Evolutionary conservation across 441 rosid species (phyloP).

Genomic region (Lepidium campestre): DNA sequence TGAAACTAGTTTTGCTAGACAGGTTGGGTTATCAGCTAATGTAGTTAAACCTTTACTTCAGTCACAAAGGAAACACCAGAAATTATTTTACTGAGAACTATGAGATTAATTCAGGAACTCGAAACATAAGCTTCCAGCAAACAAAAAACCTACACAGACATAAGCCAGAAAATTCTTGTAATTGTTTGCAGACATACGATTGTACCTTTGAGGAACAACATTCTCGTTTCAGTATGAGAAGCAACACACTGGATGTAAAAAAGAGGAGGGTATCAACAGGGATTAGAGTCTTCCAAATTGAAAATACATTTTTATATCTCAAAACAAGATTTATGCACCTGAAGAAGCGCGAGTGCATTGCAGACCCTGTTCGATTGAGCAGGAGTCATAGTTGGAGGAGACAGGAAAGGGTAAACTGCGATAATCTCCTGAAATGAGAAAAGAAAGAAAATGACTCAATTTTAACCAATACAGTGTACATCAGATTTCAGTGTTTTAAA

Average conservation of each 20-base stretch:
- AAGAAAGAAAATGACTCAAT: not conserved
- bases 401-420: conserved; percentile 68
- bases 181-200: not conserved
- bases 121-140: not conserved
- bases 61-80: not conserved
- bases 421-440: conserved; percentile 70
- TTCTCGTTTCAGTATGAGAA: conserved; percentile 88
- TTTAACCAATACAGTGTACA: not conserved
- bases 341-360: conserved; percentile 97
- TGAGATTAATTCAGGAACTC: not conserved
- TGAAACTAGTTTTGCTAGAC: not conserved
- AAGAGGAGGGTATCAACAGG: conserved; percentile 2
- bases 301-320: too few species aligned
- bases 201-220: conserved; percentile 79
- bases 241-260: conserved; percentile 79
- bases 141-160: not conserved
- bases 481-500: not conserved
- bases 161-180: not conserved
- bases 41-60: not conserved
- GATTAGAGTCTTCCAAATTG: not conserved
- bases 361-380: conserved; percentile 94
- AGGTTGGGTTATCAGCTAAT: not conserved
- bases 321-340: conserved; percentile 41
- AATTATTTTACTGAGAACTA: not conserved
- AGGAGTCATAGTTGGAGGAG: conserved; percentile 74